Evolutionary conservation across 2,329 filamentous ascomycete genomes (phyloP).

Genomic region (Tothia fuscella): DNA sequence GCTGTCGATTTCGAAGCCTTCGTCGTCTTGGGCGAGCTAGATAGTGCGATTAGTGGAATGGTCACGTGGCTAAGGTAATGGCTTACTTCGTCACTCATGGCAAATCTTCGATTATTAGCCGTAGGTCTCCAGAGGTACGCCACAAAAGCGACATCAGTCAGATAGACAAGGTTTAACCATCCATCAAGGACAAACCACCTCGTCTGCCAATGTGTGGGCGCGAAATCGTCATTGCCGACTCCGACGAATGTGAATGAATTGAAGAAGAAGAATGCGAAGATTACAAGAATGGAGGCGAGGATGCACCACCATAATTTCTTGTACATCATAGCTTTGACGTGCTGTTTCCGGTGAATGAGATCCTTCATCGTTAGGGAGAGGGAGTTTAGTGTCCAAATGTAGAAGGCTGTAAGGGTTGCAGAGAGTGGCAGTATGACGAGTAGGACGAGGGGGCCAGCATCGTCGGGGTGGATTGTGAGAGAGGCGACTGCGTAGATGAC

Average conservation of each 20-base stretch:
- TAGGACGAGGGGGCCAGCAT: slow-evolving; percentile 77
- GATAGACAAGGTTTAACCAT: slow-evolving; percentile 93
- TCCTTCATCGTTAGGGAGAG: slow-evolving; percentile 93
- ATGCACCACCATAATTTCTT: slow-evolving; percentile 99
- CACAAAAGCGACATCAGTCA: slow-evolving; percentile 84
- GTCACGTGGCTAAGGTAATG: background rate
- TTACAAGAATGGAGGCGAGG: slow-evolving; percentile 79
- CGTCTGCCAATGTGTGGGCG: slow-evolving; percentile 93
- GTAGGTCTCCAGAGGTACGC: slow-evolving; percentile 96
- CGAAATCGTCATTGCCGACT: slow-evolving; percentile 72
- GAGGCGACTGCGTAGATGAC: slow-evolving; percentile 87
- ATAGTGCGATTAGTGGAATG: slow-evolving; percentile 20
- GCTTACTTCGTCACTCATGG: slow-evolving; percentile 87
- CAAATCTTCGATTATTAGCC: slow-evolving; percentile 90
- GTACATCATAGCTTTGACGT: slow-evolving; percentile 90
- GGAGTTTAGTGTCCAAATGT: slow-evolving; percentile 96
- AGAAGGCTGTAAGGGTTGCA: slow-evolving; percentile 87
- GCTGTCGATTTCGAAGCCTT: slow-evolving; percentile 93
- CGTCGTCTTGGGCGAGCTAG: slow-evolving; percentile 88
- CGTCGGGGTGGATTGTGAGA: slow-evolving; percentile 78
- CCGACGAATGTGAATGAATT: slow-evolving; percentile 94
- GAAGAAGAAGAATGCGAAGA: slow-evolving; percentile 97
- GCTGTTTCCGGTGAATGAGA: slow-evolving; percentile 85
- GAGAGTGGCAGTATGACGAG: slow-evolving; percentile 88
- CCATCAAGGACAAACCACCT: slow-evolving; percentile 96